These are phyloP conservation scores for Mycena kentingensis DNA, from an alignment of 768 basidiomycete genomes.

Conservation along the genomic window DNA sequence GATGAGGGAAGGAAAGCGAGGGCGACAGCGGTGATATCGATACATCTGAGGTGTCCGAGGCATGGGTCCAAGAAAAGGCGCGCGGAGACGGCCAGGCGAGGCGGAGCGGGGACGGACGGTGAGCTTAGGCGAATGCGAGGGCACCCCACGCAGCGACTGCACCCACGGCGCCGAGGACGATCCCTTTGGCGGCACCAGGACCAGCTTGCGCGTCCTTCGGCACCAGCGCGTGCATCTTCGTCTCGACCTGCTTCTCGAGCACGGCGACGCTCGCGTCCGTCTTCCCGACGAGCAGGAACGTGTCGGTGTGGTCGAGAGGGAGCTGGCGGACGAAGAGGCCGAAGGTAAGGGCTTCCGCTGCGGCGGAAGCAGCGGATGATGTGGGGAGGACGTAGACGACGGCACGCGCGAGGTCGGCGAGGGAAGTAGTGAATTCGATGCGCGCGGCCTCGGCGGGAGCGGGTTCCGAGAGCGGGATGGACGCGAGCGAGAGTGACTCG, in stretches of 20 bases:
- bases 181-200: neutral
- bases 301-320: conserved; percentile 24
- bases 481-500: conserved; percentile 14
- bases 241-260: conserved; percentile 17
- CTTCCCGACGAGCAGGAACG: conserved; percentile 15
- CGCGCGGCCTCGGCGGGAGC: conserved; percentile 58
- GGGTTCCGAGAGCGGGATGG: conserved; percentile 40
- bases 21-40: neutral
- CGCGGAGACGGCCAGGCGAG: too few relatives aligned
- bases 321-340: conserved; percentile 49
- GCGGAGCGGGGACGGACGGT: too few relatives aligned
- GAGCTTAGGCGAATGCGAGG: conserved; percentile 8
- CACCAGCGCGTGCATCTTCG: conserved; percentile 24
- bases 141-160: conserved; percentile 16
- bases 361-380: conserved; percentile 40
- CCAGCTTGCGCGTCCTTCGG: neutral
- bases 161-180: conserved; percentile 12
- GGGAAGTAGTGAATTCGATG: conserved; percentile 48
- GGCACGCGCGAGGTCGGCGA: conserved; percentile 46
- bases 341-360: conserved; percentile 39
- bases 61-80: too few relatives aligned
- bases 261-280: conserved; percentile 16
- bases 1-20: neutral
- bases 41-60: too few relatives aligned
- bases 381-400: conserved; percentile 51